phyloP scores from a whole-genome alignment of 2,329 filamentous ascomycete genomes.

The Scytalidium lignicola region DNA sequence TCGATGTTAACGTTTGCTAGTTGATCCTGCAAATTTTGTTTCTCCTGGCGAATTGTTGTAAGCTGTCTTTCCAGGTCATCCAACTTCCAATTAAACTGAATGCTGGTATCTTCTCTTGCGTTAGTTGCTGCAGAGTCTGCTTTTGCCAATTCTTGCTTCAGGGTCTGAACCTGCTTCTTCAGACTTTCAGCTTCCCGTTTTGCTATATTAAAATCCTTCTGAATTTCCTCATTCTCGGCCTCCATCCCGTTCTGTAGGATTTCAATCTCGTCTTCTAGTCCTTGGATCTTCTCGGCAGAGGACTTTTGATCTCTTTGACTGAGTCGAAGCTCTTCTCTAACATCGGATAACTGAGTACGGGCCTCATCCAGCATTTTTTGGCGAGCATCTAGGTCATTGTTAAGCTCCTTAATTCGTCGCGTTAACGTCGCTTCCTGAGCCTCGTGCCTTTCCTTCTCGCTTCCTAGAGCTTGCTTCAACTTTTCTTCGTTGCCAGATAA shows the following conservation, averaged over 20 bases:
- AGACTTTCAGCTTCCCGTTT: slow-evolving; percentile 37
- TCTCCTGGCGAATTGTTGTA: slow-evolving; percentile 52
- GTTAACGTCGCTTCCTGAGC: slow-evolving; percentile 66
- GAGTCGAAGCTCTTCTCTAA: slow-evolving; percentile 66
- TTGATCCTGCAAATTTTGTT: slow-evolving; percentile 58
- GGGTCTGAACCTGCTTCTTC: slow-evolving; percentile 35
- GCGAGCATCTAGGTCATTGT: slow-evolving; percentile 63
- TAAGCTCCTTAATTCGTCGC: slow-evolving; percentile 70
- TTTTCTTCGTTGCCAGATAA: slow-evolving; percentile 63
- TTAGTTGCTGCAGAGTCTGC: slow-evolving; percentile 22
- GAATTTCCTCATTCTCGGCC: slow-evolving; percentile 58
- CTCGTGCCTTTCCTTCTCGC: slow-evolving; percentile 66
- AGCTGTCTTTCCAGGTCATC: slow-evolving; percentile 55
- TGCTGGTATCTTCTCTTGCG: slow-evolving; percentile 35
- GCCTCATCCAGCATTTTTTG: slow-evolving; percentile 61
- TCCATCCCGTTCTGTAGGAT: slow-evolving; percentile 53
- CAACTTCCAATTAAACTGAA: slow-evolving; percentile 51
- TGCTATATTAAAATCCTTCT: slow-evolving; percentile 38
- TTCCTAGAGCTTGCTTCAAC: slow-evolving; percentile 63
- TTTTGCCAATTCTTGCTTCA: slow-evolving; percentile 28
- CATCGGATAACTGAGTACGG: slow-evolving; percentile 58
- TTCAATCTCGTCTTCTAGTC: slow-evolving; percentile 71
- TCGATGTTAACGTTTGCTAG: slow-evolving; percentile 55
- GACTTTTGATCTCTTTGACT: slow-evolving; percentile 58
- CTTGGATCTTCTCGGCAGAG: slow-evolving; percentile 60